Base-by-base conservation (phyloP, 73 alveolate genomes). In the Durusdinium trenchii region DNA sequence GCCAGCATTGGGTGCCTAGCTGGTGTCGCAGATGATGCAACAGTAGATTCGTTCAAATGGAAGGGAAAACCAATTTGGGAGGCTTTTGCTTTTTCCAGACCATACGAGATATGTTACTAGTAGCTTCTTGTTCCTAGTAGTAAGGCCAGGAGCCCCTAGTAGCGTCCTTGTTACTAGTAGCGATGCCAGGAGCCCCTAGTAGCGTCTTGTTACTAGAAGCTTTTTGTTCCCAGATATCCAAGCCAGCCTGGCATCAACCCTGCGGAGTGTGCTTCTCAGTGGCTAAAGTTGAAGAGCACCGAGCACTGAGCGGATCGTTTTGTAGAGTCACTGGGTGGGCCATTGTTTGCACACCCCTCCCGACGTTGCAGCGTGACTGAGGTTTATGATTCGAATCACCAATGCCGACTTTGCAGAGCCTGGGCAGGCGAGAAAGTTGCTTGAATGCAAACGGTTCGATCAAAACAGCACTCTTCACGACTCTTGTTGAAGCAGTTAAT, bases 351-450 rank as follows among this genome's bases (percentile, higher is more conserved):
- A 28, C n/a, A 9, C 43, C 38, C 32, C 7, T 9, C 18, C 43
- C 45, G n/a, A 20, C n/a, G 26, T 38, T 12, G 47, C 51, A 36
- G 84, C 84, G 42, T 30, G 20, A 20, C 20, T 14, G 6, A 91
- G 98, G 98, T 91, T 91, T 52, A 91, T 91, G 98, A 91, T 91
- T 60, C 98, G 82, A 46, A 91, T 91, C 98, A 91, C 98, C 73
- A 91, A 91, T 30, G 98, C 98, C 20, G 98, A 91, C 76, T 91
- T 91, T 48, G 98, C 98, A 20, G 98, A 91, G 9, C 89, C 67
- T 30, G 98, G 98, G 83, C 98, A 91, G 98, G 98, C 75, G n/a
- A 3, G 79, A n/a, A n/a, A n/a, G n/a, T n/a, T n/a, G n/a, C n/a
- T n/a, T n/a, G n/a, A n/a, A n/a, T n/a, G n/a, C n/a, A n/a, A n/a